Evolutionary conservation across 805 yeast species (phyloP), one percentile per base, ranked within the genome.

Genomic region (Scheffersomyces stipitis): DNA sequence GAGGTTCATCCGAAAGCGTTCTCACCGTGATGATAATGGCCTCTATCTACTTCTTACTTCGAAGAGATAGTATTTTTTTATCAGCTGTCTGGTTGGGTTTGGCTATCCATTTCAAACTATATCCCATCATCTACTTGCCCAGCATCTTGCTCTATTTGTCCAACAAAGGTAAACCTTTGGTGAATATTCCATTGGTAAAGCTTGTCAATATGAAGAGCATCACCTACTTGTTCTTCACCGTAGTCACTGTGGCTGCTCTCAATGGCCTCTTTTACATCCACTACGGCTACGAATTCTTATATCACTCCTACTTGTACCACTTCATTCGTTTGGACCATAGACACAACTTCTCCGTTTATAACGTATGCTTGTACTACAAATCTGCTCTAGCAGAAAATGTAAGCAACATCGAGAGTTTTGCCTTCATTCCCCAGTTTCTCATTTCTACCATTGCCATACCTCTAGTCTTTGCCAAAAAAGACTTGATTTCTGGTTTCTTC

Each of bases 1-100:
- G 99, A 31, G 99, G 99, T 1, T 86, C 93, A 18, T 84, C 96
- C 0, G 99, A 93, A 54, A 89, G 96, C 43, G 71, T 93, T 1
- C 60, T 93, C 31, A 87, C 95, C 2, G 89, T 86, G 22, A 65
- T 91, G 46, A 75, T 89, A 3, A 75, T 88, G 72, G 54, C 73
- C 5, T 63, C 81, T 28, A 51, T 86, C 0, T 80, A 76, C 49
- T 64, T 55, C 27, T 52, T 81, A n/a, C 40, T 70, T 16, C 38
- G 61, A n/a, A 43, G 48, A 3, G 34, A 53, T 4, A 57, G 58
- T 6, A 24, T 66, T 1, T 15, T 66, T 0, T 27, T 45, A 28
- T 59, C 69, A 3, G 73, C 71, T 2, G 17, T 81, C 0, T 59
- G 79, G 40, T 69, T 82, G n/a, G 97, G 96, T 0, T 45, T 84